These are phyloP conservation scores for Carex myosuroides DNA, from an alignment of 176 grass and related monocot species.

Conservation along the genomic window DNA sequence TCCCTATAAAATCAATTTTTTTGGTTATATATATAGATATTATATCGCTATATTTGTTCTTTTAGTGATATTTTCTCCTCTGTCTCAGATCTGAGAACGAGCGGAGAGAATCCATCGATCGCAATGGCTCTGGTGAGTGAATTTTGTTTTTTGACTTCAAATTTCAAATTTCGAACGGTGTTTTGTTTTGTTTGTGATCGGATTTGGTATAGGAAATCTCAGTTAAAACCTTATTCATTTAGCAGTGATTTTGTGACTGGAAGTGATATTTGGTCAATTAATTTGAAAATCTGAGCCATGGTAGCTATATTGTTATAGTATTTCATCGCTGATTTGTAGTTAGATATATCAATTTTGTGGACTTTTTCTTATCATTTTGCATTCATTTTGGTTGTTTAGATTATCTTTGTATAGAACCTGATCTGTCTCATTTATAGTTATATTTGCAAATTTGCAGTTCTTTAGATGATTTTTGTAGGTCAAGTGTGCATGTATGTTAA, in stretches of 20 bases:
- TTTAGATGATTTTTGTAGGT: not conserved
- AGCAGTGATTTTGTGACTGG: not conserved
- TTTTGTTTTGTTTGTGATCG: not conserved
- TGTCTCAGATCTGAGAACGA: slow-evolving; percentile 25
- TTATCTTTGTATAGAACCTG: not conserved
- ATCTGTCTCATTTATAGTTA: not conserved
- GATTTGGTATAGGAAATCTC: not conserved
- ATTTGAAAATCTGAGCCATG: not conserved
- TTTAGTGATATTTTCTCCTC: not conserved
- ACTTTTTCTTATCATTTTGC: not conserved
- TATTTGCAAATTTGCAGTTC: not conserved
- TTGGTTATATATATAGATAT: not conserved
- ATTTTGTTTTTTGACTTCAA: not conserved
- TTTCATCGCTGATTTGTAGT: not conserved
- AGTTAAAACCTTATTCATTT: not conserved
- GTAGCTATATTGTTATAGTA: not conserved
- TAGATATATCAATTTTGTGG: not conserved
- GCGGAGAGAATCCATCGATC: not conserved
- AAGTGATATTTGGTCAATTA: not conserved
- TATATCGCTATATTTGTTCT: not conserved
- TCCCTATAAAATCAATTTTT: not conserved
- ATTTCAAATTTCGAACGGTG: not conserved
- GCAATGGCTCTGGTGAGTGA: slow-evolving; percentile 27
- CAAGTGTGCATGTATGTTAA: not conserved
- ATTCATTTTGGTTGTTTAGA: not conserved